A percentile compares a stretch with the other conserved stretches of the same genome.
These are phyloP conservation scores for Alternaria consortialis DNA, from an alignment of 2,329 filamentous ascomycete genomes.

Conservation along the genomic window DNA sequence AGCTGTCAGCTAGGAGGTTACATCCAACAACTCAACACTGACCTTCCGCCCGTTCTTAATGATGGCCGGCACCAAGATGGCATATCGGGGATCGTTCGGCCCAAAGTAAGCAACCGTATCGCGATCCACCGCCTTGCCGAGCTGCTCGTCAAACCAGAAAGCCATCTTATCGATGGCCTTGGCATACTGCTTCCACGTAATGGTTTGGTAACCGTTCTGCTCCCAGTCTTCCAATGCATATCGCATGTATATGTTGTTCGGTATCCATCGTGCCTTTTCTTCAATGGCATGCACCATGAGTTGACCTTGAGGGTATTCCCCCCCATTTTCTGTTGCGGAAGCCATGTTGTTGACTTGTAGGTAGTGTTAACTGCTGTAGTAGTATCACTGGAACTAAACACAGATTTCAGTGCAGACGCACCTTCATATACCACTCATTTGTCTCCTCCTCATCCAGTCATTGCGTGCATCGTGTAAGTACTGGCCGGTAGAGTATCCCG, in stretches of 20 bases:
- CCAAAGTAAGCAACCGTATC: too few relatives aligned
- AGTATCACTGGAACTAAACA: neutral
- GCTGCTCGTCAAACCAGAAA: too few relatives aligned
- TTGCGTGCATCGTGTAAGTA: too few relatives aligned
- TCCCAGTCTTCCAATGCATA: too few relatives aligned
- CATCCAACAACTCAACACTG: neutral
- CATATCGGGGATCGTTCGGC: too few relatives aligned
- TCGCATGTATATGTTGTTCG: too few relatives aligned
- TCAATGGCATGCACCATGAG: constrained; percentile 23
- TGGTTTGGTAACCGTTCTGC: too few relatives aligned
- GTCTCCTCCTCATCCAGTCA: neutral
- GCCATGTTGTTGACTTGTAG: neutral
- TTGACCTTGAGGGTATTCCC: neutral
- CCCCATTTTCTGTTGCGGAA: neutral
- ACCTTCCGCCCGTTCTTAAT: neutral
- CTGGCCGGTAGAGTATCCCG: too few relatives aligned
- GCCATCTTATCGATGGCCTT: too few relatives aligned
- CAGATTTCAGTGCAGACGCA: neutral
- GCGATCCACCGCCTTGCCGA: too few relatives aligned
- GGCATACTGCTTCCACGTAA: too few relatives aligned
- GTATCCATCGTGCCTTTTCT: constrained; percentile 22
- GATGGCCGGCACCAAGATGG: too few relatives aligned
- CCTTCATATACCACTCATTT: neutral
- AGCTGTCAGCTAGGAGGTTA: neutral
- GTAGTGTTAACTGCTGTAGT: neutral